Conservation (phyloP, 768 basidiomycete species). For the Amanita pallidorosea region DNA sequence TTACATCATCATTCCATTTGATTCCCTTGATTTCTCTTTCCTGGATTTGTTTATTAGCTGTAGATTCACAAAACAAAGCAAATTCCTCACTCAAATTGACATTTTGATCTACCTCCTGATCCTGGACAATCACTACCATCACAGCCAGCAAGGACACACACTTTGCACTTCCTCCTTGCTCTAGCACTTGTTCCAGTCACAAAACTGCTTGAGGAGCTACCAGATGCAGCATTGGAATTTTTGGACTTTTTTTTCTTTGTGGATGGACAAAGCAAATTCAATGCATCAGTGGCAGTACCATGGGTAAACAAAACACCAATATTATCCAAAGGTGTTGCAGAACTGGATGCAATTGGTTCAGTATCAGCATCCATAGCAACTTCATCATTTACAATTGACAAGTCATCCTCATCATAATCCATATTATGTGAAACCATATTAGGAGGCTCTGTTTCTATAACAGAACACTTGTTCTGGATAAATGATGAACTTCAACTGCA, state of each 20-base stretch:
- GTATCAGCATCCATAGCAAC: too few relatives aligned
- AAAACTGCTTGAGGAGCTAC: neutral
- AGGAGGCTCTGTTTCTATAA: too few relatives aligned
- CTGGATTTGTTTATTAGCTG: neutral
- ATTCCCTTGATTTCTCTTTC: neutral
- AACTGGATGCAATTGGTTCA: too few relatives aligned
- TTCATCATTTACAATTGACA: too few relatives aligned
- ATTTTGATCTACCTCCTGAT: neutral
- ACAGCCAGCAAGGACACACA: neutral
- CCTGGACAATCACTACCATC: neutral
- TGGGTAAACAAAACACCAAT: too few relatives aligned
- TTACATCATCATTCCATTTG: neutral
- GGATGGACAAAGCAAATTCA: too few relatives aligned
- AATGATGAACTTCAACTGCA: neutral
- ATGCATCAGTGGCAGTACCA: too few relatives aligned
- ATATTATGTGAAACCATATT: too few relatives aligned
- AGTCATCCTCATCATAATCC: too few relatives aligned
- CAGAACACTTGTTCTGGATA: too few relatives aligned
- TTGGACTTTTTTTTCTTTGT: conserved; percentile 19
- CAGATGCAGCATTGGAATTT: conserved; percentile 9
- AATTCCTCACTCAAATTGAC: neutral
- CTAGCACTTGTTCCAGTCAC: neutral
- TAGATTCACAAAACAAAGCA: neutral
- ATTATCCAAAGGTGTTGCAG: too few relatives aligned
- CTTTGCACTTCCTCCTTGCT: neutral